Percentiles rank a stretch among this genome's conserved stretches.
phyloP scores from a whole-genome alignment of 2,329 filamentous ascomycete genomes.

The Stemphylium lycopersici region DNA sequence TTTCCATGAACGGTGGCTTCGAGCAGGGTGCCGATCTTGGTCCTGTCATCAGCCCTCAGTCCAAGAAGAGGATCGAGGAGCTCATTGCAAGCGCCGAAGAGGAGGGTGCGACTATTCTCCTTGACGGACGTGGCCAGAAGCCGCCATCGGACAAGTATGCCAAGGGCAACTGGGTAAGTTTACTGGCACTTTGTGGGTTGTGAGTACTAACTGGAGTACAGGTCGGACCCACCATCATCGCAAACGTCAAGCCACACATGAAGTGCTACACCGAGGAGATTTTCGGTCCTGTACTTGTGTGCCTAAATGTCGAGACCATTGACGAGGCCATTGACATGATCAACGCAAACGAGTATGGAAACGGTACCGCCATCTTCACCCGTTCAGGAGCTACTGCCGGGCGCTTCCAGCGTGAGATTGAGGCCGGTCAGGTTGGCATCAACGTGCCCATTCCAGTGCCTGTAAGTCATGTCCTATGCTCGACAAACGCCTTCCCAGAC shows the following conservation, averaged over 20 bases:
- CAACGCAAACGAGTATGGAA: constrained; percentile 86
- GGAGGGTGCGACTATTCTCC: constrained; percentile 81
- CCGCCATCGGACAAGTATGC: constrained; percentile 76
- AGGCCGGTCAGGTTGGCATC: constrained; percentile 85
- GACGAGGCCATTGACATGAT: constrained; percentile 82
- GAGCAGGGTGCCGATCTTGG: constrained; percentile 80
- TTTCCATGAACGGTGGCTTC: constrained; percentile 81
- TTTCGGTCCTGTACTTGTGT: constrained; percentile 83
- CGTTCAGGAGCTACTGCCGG: constrained; percentile 76
- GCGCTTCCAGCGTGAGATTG: constrained; percentile 78
- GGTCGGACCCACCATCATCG: constrained; percentile 82
- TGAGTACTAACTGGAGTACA: constrained; percentile 42
- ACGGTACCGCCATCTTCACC: constrained; percentile 86
- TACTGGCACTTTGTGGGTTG: not conserved
- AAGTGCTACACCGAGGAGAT: constrained; percentile 85
- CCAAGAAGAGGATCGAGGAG: constrained; percentile 77
- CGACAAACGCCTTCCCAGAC: not conserved
- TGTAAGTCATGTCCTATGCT: constrained; percentile 28
- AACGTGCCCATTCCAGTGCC: constrained; percentile 78
- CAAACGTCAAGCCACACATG: constrained; percentile 80
- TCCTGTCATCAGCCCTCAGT: constrained; percentile 80
- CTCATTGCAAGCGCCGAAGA: constrained; percentile 78
- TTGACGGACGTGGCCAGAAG: constrained; percentile 77
- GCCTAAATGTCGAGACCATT: constrained; percentile 76
- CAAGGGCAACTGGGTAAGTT: constrained; percentile 75